Evolutionary conservation across 495 filamentous ascomycete species (phyloP), one percentile per base, ranked within the genome.

Genomic region (Xylaria acuta): DNA sequence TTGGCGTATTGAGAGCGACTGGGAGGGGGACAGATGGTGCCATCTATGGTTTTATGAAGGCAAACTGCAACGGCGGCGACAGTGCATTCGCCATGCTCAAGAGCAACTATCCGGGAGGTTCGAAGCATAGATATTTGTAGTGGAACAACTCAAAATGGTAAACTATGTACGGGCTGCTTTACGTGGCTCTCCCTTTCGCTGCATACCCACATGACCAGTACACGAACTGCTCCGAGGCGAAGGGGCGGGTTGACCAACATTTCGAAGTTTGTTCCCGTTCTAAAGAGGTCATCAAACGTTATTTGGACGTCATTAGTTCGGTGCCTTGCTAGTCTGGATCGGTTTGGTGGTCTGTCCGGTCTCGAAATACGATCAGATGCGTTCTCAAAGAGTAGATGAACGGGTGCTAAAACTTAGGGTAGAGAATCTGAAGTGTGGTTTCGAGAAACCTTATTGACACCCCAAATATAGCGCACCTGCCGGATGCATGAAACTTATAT

Each of bases 391-490:
- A 56, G 65, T 34, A 71, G 45, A 45, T 41, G 14, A 47, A 60
- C 41, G 22, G 22, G 18, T 63, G 41, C n/a, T 64, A 27, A 51
- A 14, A 34, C 1, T 11, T 34, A 14, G 18, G 63, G 27, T 38
- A 38, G 62, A 51, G 62, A 32, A 49, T 25, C 27, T 41, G 6
- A 34, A 36, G 43, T 63, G n/a, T 51, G 43, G 30, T 27, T 47
- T 47, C 43, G 43, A 65, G 43, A 25, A 34, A 60, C 22, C 64
- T 51, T 45, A 18, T 49, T n/a, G 18, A 36, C 64, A 53, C 64
- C 7, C 66, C 66, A 68, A 68, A 59, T 68, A 58, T 68, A 68
- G 66, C 66, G 66, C 66, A 68, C 34, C 45, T 71, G 45, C 59
- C 27, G 66, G 34, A 71, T 71, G 59, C 45, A 64, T 51, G 34